phyloP scores from a whole-genome alignment of 169 alveolate genomes.

The Plasmodium gaboni region DNA sequence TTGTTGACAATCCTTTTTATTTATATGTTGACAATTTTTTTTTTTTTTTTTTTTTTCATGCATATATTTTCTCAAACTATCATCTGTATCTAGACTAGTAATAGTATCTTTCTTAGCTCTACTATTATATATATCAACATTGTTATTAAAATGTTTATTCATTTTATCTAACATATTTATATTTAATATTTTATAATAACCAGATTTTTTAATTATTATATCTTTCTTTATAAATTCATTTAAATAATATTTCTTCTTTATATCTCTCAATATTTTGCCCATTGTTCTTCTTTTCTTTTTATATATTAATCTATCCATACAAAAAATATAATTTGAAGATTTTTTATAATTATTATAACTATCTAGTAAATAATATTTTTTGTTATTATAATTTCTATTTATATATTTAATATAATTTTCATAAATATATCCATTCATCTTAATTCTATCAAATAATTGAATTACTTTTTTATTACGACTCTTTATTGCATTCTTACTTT shows the following conservation, averaged over 20 bases:
- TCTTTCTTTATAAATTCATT: too few species aligned
- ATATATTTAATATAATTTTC: conserved; percentile 41
- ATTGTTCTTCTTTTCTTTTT: conserved; percentile 12
- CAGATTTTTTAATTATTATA: too few species aligned
- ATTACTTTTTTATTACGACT: conserved; percentile 1
- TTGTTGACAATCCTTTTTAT: not conserved
- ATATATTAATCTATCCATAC: conserved; percentile 46
- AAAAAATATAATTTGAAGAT: not conserved
- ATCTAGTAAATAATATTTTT: not conserved
- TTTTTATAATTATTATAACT: conserved; percentile 4
- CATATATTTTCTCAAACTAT: not conserved
- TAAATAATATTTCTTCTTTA: too few species aligned
- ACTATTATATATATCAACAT: not conserved
- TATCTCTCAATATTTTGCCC: too few species aligned
- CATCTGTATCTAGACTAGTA: not conserved
- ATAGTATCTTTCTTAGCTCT: not conserved
- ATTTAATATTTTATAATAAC: too few species aligned
- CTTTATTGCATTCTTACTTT: not conserved
- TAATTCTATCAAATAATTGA: conserved; percentile 1
- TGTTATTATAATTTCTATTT: conserved; percentile 10
- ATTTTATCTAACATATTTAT: not conserved
- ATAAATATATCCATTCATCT: not conserved
- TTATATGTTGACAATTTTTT: not conserved
- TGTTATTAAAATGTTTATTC: not conserved
- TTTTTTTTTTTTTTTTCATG: not conserved